Base-by-base conservation (phyloP, 139 green algal species). In the Pycnococcus provasolii region DNA sequence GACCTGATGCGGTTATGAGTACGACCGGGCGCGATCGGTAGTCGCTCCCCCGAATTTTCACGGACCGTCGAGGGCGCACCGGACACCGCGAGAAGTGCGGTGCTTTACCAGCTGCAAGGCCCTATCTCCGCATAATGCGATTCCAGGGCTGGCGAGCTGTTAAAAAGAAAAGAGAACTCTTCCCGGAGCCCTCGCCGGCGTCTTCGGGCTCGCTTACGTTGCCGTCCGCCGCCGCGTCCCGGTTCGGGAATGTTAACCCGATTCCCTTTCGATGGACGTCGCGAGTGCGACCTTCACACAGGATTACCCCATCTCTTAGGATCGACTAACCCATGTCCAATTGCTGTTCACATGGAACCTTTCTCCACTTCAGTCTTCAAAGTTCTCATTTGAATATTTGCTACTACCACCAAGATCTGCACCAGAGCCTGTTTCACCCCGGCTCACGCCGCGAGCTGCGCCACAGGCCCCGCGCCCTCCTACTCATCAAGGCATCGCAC, bases 81-180 rank as follows among this genome's bases (percentile, higher is more conserved):
- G 82, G 84, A 94, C 86, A 89, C 84, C 69, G 77, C 79, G 73
- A 89, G 73, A 93, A 58, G 73, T 90, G 84, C 82, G 67, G 79
- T 87, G 84, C 86, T 91, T 85, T 94, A 85, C 86, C 85, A 83
- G 81, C 79, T 73, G 70, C 80, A 88, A 80, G 83, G 80, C 84
- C 85, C 80, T 91, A 89, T 88, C 87, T 91, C 84, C 87, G 77
- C 79, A 81, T 88, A 82, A 94, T 77, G 80, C 78, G 85, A 90
- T 90, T 90, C 84, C 84, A 90, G 80, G 86, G 84, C 78, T 71
- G 82, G 87, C 77, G 82, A 77, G 77, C 80, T 84, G 86, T 92
- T 88, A 92, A 91, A 84, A 89, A 94, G 87, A 91, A 94, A 91
- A 94, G 87, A 91, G 80, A 94, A 94, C 87, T 91, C 87, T 91